Conservation (phyloP, 768 basidiomycete species). For the Xerocomellus dryophilus region DNA sequence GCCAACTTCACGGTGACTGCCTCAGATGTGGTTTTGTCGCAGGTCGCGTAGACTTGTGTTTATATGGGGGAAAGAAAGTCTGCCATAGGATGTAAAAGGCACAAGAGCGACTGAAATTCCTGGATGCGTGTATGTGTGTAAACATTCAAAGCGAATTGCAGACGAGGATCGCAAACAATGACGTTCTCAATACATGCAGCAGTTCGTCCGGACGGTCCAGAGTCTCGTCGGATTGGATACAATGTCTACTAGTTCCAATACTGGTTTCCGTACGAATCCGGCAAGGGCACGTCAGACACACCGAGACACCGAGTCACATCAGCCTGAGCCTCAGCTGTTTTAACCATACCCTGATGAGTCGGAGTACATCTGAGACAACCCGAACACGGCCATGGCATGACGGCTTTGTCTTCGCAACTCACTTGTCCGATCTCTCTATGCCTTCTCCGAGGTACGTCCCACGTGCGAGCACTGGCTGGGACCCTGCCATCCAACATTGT, state of each 20-base stretch:
- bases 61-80: background rate
- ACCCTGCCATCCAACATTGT: no score
- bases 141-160: background rate
- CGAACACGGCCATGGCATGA: slow-evolving; percentile 81
- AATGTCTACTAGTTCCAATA: no score
- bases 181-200: background rate
- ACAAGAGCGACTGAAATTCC: background rate
- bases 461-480: background rate
- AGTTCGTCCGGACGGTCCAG: no score
- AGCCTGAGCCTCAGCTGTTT: no score
- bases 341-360: no score
- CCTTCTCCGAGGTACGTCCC: slow-evolving; percentile 67
- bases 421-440: slow-evolving; percentile 53
- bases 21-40: slow-evolving; percentile 44
- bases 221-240: no score
- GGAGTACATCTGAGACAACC: slow-evolving; percentile 81
- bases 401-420: slow-evolving; percentile 68
- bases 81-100: background rate
- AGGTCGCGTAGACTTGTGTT: slow-evolving; percentile 16
- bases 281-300: no score
- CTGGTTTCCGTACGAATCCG: no score
- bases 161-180: background rate
- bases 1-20: slow-evolving; percentile 49
- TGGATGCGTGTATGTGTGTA: background rate
- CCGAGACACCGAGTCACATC: no score